Base-by-base conservation (phyloP, 495 filamentous ascomycete species). In the Talaromyces ruber region DNA sequence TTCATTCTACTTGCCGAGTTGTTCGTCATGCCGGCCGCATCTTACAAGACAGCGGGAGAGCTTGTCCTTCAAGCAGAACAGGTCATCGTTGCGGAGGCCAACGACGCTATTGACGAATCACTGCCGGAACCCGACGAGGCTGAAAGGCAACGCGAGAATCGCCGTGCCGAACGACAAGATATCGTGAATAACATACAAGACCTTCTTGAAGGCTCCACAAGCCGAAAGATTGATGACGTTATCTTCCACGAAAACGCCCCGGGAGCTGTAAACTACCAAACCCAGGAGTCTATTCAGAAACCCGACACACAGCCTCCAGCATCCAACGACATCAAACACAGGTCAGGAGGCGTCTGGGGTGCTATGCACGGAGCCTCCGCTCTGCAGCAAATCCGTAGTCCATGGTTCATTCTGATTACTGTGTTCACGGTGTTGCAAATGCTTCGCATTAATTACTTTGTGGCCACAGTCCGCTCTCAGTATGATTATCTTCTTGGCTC, bases 361-460 rank as follows among this genome's bases (percentile, higher is more conserved):
- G 88, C 87, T 18, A 84, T 97, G 73, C 94, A 98, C 71, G 87
- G 87, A 21, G 78, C 77, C 51, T 82, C 88, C 4, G 89, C 91
- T 0, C 64, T 78, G 14, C 73, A 88, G 58, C 94, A 98, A 74
- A 89, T 98, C 68, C 72, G 69, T 30, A 87, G 86, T 2, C 88
- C 88, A 2, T 98, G 93, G 93, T 98, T 96, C 67, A 74, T 89
- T 25, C 78, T 97, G 28, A 92, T 97, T 64, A 86, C 90, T 6
- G 67, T 90, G 2, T 97, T 97, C 74, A 97, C 94, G 0, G 81
- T 94, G 24, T 72, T 96, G 21, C 91, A 94, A 72, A 97, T 96
- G 93, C 90, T 88, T 0, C 85, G 93, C 18, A 97, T 97, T 72
- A 98, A 98, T 76, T 98, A 92, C 80, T 98, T 98, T 67, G 91